Evolutionary conservation across 1,139 yeast genomes (phyloP).

Genomic region (Tardiomyces blankii): DNA sequence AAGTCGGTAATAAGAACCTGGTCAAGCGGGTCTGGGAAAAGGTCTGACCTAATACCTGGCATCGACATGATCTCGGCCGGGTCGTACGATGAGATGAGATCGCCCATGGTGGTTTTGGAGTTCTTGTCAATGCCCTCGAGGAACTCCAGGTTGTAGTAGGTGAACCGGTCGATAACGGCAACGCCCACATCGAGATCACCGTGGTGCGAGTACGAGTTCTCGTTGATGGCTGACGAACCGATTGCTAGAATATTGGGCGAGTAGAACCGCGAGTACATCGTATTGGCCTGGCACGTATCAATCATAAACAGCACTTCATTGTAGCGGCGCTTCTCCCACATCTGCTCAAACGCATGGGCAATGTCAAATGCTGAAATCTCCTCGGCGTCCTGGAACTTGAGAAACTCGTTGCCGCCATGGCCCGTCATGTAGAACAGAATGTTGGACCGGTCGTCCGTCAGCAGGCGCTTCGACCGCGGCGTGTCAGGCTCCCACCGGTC

Average conservation of each 20-base stretch:
- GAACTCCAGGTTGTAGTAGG: conserved; percentile 83
- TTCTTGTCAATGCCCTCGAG: conserved; percentile 68
- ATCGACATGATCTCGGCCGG: conserved; percentile 80
- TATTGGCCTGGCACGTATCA: conserved; percentile 97
- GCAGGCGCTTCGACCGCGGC: conserved; percentile 79
- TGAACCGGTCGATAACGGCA: conserved; percentile 93
- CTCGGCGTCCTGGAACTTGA: conserved; percentile 97
- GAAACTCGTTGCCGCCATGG: conserved; percentile 95
- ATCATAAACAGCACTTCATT: conserved; percentile 95
- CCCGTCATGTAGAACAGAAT: conserved; percentile 94
- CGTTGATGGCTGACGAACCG: conserved; percentile 85
- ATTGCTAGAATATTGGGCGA: conserved; percentile 90
- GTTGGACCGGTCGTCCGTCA: conserved; percentile 90
- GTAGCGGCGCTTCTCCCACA: conserved; percentile 91
- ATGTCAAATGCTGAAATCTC: conserved; percentile 92
- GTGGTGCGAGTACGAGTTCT: conserved; percentile 90
- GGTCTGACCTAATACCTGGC: conserved; percentile 81
- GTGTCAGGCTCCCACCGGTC: conserved; percentile 94
- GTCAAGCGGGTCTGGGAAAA: conserved; percentile 54
- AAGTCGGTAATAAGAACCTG: conserved; percentile 82
- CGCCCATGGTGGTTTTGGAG: conserved; percentile 66
- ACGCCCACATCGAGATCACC: conserved; percentile 95
- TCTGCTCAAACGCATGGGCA: conserved; percentile 95
- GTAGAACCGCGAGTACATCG: conserved; percentile 88
- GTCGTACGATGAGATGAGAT: conserved; percentile 74